A percentile compares a stretch with the other conserved stretches of the same genome.
Conservation (phyloP, 306 rosid genomes). For the Sicyos baderoa region DNA sequence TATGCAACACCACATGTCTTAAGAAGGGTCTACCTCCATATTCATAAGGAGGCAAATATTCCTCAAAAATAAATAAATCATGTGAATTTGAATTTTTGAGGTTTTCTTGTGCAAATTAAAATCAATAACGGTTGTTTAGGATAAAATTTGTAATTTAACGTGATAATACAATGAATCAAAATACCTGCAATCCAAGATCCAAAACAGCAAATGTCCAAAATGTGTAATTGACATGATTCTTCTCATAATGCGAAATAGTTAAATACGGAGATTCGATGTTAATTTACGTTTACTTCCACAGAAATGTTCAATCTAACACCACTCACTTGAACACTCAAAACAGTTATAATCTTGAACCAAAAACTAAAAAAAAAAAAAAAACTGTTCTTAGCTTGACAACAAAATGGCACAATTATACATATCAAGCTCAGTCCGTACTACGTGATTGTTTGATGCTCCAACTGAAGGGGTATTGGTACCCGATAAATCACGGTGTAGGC, state of each 20-base stretch:
- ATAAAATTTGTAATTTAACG: too few species aligned
- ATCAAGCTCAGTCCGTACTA: constrained; percentile 15
- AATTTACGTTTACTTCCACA: neutral
- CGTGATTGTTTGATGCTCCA: too few species aligned
- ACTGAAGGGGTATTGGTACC: neutral
- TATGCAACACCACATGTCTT: too few species aligned
- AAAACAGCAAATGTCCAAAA: neutral
- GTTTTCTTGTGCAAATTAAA: too few species aligned
- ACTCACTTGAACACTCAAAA: neutral
- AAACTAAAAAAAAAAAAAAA: neutral
- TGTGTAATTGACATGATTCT: neutral
- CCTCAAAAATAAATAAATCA: too few species aligned
- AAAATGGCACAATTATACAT: constrained; percentile 12
- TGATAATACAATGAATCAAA: neutral
- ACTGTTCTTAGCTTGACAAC: constrained; percentile 1
- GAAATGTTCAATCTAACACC: neutral
- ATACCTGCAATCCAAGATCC: neutral
- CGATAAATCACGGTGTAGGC: neutral
- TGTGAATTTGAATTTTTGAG: too few species aligned
- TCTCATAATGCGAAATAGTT: neutral
- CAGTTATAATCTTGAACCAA: neutral
- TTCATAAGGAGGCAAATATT: too few species aligned
- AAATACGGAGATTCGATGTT: neutral
- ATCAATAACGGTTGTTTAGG: too few species aligned
- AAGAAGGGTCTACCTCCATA: too few species aligned